phyloP scores from a whole-genome alignment of 306 rosid genomes.

The Lagenaria siceraria region DNA sequence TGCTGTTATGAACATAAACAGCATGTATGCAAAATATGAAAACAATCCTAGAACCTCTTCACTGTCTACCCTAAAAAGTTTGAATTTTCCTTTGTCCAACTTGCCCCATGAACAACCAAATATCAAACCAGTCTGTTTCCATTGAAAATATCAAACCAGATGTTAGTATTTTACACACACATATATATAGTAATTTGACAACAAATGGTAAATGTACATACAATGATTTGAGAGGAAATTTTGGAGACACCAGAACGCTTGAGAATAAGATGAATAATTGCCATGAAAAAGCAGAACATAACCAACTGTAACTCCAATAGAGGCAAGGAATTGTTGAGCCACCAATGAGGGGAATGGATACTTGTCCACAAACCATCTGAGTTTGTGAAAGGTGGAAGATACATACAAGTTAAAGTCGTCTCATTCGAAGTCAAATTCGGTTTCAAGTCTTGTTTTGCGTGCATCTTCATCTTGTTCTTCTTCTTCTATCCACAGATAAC shows the following conservation, averaged over 20 bases:
- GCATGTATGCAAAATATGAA: slow-evolving; percentile 18
- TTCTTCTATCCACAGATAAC: neutral
- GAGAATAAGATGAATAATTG: slow-evolving; percentile 15
- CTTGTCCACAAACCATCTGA: neutral
- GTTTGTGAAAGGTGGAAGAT: neutral
- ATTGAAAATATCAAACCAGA: neutral
- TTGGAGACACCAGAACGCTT: slow-evolving; percentile 33
- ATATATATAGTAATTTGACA: too few relatives aligned
- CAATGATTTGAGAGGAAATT: slow-evolving; percentile 41
- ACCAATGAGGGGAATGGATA: neutral
- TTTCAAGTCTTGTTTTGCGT: neutral
- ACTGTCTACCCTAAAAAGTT: slow-evolving; percentile 23
- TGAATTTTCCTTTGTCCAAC: neutral
- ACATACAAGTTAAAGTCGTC: neutral
- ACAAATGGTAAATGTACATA: slow-evolving; percentile 8
- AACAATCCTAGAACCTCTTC: slow-evolving; percentile 25
- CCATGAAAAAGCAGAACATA: slow-evolving; percentile 22
- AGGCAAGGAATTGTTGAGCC: slow-evolving; percentile 14
- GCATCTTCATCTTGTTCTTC: neutral
- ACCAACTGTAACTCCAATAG: slow-evolving; percentile 35
- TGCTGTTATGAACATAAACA: slow-evolving; percentile 30
- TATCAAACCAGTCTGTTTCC: slow-evolving; percentile 36
- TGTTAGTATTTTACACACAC: too few relatives aligned
- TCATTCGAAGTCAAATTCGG: neutral
- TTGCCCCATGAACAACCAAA: slow-evolving; percentile 16